Evolutionary conservation across 2,329 filamentous ascomycete species (phyloP).

Genomic region (Ascochyta pisi): DNA sequence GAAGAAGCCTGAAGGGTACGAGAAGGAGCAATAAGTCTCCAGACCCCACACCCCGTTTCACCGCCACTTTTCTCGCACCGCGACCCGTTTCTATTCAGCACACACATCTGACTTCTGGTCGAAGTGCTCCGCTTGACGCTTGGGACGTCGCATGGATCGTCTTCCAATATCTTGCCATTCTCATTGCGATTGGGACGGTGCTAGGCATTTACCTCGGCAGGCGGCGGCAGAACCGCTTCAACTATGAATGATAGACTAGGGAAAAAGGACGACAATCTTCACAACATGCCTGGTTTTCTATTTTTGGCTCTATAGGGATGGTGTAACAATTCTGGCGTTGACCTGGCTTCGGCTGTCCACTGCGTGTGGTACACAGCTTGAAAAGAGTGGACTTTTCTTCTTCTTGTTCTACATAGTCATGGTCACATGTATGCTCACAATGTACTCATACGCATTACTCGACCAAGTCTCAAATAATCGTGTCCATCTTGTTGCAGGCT

Average conservation of each 20-base stretch:
- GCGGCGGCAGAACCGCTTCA: conserved; percentile 16
- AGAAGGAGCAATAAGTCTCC: conserved; percentile 64
- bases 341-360: neutral
- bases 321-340: conserved; percentile 9
- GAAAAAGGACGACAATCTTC: neutral
- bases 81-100: conserved; percentile 11
- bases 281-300: neutral
- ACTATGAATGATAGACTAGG: conserved; percentile 17
- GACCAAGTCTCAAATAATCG: neutral
- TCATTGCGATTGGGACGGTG: neutral
- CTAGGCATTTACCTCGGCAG: conserved; percentile 14
- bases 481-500: too few species aligned
- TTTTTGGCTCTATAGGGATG: conserved; percentile 9
- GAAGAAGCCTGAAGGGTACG: conserved; percentile 84
- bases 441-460: neutral
- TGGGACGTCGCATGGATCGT: conserved; percentile 8
- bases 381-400: neutral
- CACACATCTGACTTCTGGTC: conserved; percentile 28
- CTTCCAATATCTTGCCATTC: neutral
- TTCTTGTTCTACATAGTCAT: neutral
- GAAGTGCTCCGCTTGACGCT: conserved; percentile 15
- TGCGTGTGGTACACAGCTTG: neutral
- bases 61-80: conserved; percentile 7
- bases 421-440: neutral
- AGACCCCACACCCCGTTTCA: conserved; percentile 7